A percentile compares a stretch with the other conserved stretches of the same genome.
Conservation (phyloP, 176 grass and related monocot species). For the Elaeis guineensis region DNA sequence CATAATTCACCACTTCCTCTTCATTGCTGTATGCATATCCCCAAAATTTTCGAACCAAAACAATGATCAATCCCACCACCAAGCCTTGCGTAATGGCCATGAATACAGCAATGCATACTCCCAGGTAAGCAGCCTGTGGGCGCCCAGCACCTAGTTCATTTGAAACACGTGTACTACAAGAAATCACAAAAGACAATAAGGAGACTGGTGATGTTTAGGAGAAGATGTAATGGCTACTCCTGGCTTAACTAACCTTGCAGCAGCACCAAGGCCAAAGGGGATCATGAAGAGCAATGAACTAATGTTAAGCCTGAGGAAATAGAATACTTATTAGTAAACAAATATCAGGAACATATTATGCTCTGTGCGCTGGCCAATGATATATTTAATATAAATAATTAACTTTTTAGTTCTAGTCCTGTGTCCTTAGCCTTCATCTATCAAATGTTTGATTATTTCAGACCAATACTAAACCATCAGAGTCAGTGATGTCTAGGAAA, state of each 20-base stretch:
- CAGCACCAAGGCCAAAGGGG: slow-evolving; percentile 71
- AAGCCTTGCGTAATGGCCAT: slow-evolving; percentile 19
- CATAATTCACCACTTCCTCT: slow-evolving; percentile 19
- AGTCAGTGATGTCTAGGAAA: background rate
- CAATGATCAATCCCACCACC: slow-evolving; percentile 7
- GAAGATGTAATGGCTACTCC: no score
- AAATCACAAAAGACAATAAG: no score
- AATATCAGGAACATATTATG: slow-evolving; percentile 9
- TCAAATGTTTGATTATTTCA: no score
- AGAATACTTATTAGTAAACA: slow-evolving; percentile 4
- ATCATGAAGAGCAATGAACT: slow-evolving; percentile 46
- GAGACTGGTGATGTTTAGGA: no score
- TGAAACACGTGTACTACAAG: no score
- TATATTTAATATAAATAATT: no score
- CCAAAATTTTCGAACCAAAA: slow-evolving; percentile 23
- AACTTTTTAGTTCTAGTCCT: no score
- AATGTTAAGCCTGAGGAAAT: slow-evolving; percentile 56
- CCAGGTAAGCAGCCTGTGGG: slow-evolving; percentile 18
- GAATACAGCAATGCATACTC: background rate
- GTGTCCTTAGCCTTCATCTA: no score
- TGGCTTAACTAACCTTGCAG: slow-evolving; percentile 46
- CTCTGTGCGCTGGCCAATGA: background rate
- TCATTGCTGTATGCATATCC: slow-evolving; percentile 24
- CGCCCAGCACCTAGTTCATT: no score
- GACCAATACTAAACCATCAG: no score